Base-by-base conservation (phyloP, 805 yeast genomes). In the Cyberlindnera mrakii region DNA sequence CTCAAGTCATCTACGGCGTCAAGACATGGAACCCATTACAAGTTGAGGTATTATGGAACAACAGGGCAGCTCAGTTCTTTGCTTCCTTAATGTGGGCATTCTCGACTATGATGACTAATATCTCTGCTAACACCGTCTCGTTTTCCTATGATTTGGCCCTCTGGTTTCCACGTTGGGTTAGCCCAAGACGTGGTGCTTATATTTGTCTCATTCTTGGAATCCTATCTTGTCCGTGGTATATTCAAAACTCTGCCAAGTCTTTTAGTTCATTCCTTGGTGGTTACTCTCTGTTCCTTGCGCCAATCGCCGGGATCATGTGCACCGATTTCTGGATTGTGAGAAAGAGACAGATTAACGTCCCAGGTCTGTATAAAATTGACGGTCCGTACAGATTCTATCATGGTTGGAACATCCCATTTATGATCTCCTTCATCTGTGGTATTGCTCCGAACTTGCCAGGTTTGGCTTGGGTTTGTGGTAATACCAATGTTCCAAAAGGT, bases 381-480 rank as follows among this genome's bases (percentile, higher is more conserved):
- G 51, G 71, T 58, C 54, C 65, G 61, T 49, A 64, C 65, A 51
- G 85, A 84, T 70, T 74, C 66, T 68, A 79, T 67, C 68, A 70
- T 67, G 95, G 95, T 20, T 55, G 76, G 63, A 85, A 85, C 61
- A 83, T 90, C 85, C 72, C 93, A 52, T 95, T 90, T 1, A 78
- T 75, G 50, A 77, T 74, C 30, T 91, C 95, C 1, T 87, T 64
- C 46, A 18, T 62, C 14, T 50, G 61, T 42, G 68, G 70, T 41
- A 57, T 65, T 39, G 65, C 62, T 14, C 70, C 70, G 31, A 64
- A 65, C 43, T 51, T 66, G 43, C 68, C 70, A 14, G 70, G 70
- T 32, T 57, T 66, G 41, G 55, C 65, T 30, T 64, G 63, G 33
- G 63, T 85, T n/a, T 80, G 86, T 15, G 82, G 80, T 30, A 75